Base-by-base conservation (phyloP, 176 grass and related monocot species). In the Cenchrus fungigraminus region DNA sequence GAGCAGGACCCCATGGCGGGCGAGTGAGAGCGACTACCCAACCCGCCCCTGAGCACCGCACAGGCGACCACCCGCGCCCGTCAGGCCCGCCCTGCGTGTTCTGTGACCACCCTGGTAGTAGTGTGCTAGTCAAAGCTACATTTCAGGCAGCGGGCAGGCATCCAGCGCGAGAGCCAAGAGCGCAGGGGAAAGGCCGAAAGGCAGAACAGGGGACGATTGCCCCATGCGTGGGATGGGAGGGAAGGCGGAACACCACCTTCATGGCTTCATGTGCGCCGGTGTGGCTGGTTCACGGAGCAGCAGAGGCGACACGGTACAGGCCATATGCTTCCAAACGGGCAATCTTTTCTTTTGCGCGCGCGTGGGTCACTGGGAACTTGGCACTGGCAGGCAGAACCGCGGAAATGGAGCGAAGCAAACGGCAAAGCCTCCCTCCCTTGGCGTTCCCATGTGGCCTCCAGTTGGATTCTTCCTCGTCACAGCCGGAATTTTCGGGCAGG, bases 401-500 rank as follows among this genome's bases (percentile, higher is more conserved):
- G 68, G 32, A 61, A 75, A 40, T 61, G 68, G 50, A 66, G 61
- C 74, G 11, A 11, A 65, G 58, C 45, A 52, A 60, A 70, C 52
- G 40, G 53, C 57, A 59, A 59, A 44, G 10, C 15, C 29, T 44
- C 14, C 19, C 45, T 70, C 70, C 32, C 45, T 46, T 46, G 45
- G 12, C 81, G 42, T 50, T 65, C 88, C 85, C 93, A 92, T 90
- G 88, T 84, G 93, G 78, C 68, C 37, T 80, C 71, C 88, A 74
- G 78, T 43, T 88, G 82, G 82, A 79, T 76, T 80, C 79, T 76
- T 88, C 71, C 28, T 79, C 59, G 60, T 83, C 78, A 80, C 80
- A 19, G 29, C 82, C 88, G 71, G 73, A 77, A 81, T 75, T 90
- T 78, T 65, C 83, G 85, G 87, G 45, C 82, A 71, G 52, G 72